Base-by-base conservation (phyloP, 305 asterid species). In the Fraxinus sp. region DNA sequence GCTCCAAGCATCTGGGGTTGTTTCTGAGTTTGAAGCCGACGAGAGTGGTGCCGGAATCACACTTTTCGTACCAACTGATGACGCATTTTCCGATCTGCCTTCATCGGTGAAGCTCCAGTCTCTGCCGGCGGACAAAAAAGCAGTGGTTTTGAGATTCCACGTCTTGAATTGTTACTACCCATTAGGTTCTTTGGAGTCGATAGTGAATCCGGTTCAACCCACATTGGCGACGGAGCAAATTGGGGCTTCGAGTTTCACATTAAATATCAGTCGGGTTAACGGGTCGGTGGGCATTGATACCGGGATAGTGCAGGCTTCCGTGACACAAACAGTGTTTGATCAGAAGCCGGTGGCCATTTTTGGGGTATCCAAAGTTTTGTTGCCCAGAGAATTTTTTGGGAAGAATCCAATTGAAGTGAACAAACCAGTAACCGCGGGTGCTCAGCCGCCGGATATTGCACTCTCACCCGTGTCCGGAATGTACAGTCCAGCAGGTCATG, bases 291-390 rank as follows among this genome's bases (percentile, higher is more conserved):
- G 90, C 32, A 95, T 95, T 76, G 91, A 91, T 59, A 93, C 95
- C 16, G 98, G 98, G 3, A 83, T 93, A 49, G 91, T 92, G 8
- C 86, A 79, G 85, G 98, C 98, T 0, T 89, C 92, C 26, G 93
- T 95, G 1, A 93, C 98, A 0, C 98, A 93, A 33, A 95, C 98
- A 49, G 97, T 93, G 57, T 92, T 92, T 82, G 98, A 95, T 87
- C 94, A 93, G 85, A 95, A 95, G 8, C 98, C 98, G 14, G 95
- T 95, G 16, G 92, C 98, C 0, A 93, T 95, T 57, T 95, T 95
- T 33, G 98, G 98, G 59, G 87, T 95, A 5, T 95, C 98, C 0
- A 86, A 76, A 55, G 98, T 95, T 0, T 82, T 95, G 57, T 84
- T 95, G 73, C 98, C 98, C 5, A 85, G 71, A 66, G 98, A 95